Conservation (phyloP, 495 filamentous ascomycete species). For the Aspergillus steynii region DNA sequence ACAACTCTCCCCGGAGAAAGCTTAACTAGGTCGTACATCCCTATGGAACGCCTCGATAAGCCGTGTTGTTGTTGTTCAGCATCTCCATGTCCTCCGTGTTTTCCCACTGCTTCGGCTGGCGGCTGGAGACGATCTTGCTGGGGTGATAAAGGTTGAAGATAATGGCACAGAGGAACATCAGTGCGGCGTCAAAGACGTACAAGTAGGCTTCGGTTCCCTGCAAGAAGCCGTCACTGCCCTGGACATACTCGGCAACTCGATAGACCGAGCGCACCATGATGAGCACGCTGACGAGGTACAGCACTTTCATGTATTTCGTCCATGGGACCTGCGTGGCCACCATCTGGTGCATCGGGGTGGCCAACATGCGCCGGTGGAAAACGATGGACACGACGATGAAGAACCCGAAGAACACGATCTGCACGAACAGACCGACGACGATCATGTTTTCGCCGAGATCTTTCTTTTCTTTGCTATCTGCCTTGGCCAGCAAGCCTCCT, state of each 20-base stretch:
- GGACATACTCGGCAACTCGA: slow-evolving; percentile 60
- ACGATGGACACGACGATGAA: slow-evolving; percentile 40
- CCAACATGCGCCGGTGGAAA: slow-evolving; percentile 38
- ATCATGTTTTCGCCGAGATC: slow-evolving; percentile 47
- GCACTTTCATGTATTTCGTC: slow-evolving; percentile 45
- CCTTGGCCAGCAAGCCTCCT: slow-evolving; percentile 26
- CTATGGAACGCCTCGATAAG: not conserved
- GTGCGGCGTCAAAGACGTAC: slow-evolving; percentile 57
- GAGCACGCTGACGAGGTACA: slow-evolving; percentile 52
- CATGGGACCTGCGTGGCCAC: slow-evolving; percentile 33
- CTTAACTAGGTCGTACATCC: no score
- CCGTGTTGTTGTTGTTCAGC: slow-evolving; percentile 6
- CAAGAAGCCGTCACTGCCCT: slow-evolving; percentile 52
- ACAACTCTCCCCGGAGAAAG: no score
- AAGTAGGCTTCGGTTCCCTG: slow-evolving; percentile 56
- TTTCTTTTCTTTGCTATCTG: slow-evolving; percentile 22
- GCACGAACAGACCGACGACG: slow-evolving; percentile 43
- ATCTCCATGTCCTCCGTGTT: slow-evolving; percentile 15
- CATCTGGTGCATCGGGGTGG: slow-evolving; percentile 23
- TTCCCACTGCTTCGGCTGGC: not conserved
- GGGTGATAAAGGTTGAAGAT: slow-evolving; percentile 43
- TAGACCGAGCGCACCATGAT: slow-evolving; percentile 64
- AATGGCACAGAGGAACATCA: slow-evolving; percentile 53
- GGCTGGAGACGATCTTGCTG: slow-evolving; percentile 12
- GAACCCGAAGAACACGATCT: slow-evolving; percentile 44